These are phyloP conservation scores for Aethionema arabicum DNA, from an alignment of 345 rosid species.

Conservation along the genomic window DNA sequence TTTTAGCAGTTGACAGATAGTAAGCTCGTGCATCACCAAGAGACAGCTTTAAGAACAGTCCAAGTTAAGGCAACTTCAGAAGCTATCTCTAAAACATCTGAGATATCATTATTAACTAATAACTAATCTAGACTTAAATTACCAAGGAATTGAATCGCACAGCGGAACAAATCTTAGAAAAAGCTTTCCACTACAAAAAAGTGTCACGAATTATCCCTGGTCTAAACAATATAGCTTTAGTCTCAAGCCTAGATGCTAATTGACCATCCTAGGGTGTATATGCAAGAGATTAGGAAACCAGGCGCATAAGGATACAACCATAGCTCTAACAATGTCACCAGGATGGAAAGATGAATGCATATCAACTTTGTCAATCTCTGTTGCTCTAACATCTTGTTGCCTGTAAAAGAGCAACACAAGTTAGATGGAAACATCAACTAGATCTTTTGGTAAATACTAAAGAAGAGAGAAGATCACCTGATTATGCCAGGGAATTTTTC, in stretches of 20 bases:
- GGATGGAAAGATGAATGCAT: conserved; percentile 79
- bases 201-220: too few species aligned
- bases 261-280: too few species aligned
- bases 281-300: background rate
- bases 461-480: conserved; percentile 42
- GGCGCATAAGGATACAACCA: conserved; percentile 65
- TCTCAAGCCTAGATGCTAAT: background rate
- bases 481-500: conserved; percentile 85
- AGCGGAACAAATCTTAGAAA: conserved; percentile 1
- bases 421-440: background rate
- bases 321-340: conserved; percentile 87
- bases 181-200: too few species aligned
- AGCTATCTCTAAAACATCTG: background rate
- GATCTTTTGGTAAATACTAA: background rate
- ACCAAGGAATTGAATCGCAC: background rate
- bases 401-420: conserved; percentile 37
- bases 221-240: background rate
- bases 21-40: conserved; percentile 97
- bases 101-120: background rate
- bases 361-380: conserved; percentile 92
- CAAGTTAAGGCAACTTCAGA: conserved; percentile 15
- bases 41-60: conserved; percentile 56
- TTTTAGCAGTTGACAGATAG: conserved; percentile 84
- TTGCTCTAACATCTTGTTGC: conserved; percentile 92
- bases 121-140: conserved; percentile 4